Evolutionary conservation across 2,329 filamentous ascomycete genomes (phyloP).

Genomic region (Penicillium italicum): DNA sequence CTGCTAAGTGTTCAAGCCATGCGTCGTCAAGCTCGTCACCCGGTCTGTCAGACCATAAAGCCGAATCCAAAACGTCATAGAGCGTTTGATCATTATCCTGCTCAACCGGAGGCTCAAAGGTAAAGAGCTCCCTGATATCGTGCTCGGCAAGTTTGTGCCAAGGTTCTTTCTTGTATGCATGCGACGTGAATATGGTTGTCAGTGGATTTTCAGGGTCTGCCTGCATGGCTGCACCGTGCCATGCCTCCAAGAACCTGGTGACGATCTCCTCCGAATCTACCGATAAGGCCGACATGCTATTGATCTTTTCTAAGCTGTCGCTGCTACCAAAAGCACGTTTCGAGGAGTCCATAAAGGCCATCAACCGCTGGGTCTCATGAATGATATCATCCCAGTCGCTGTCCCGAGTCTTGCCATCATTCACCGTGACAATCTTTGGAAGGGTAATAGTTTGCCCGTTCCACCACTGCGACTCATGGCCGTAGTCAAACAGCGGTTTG

Average conservation of each 20-base stretch:
- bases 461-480: conserved; percentile 60
- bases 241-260: conserved; percentile 48
- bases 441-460: conserved; percentile 52
- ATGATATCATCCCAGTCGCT: conserved; percentile 47
- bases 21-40: conserved; percentile 43
- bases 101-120: conserved; percentile 40
- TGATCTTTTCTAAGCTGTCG: conserved; percentile 48
- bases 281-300: conserved; percentile 31
- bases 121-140: conserved; percentile 38
- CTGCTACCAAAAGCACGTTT: conserved; percentile 57
- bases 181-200: conserved; percentile 47
- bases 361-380: conserved; percentile 57
- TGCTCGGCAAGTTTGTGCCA: conserved; percentile 29
- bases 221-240: conserved; percentile 46
- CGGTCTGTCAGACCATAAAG: conserved; percentile 47
- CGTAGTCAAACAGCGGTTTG: conserved; percentile 50
- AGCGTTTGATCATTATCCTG: conserved; percentile 43
- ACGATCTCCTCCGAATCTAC: conserved; percentile 37
- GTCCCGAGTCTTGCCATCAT: conserved; percentile 32
- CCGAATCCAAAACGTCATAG: conserved; percentile 53
- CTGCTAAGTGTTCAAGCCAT: conserved; percentile 49
- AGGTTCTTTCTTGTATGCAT: conserved; percentile 39
- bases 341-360: conserved; percentile 59
- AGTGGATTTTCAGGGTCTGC: conserved; percentile 43
- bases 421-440: conserved; percentile 50